These are phyloP conservation scores for Fusarium sp. DNA, from an alignment of 2,329 filamentous ascomycete species.

Conservation along the genomic window DNA sequence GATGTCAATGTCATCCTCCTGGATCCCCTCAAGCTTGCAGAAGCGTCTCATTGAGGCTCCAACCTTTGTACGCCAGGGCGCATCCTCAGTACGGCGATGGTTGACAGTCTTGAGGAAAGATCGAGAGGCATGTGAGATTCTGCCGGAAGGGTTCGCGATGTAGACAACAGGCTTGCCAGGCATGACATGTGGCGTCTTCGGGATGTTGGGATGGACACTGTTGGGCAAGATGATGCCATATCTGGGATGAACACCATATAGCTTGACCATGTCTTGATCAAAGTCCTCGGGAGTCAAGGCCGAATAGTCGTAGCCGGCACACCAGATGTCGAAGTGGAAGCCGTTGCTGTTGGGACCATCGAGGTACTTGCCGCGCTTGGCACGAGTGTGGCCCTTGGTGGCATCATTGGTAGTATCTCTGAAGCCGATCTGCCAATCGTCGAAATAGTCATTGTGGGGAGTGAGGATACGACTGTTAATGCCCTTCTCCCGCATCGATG, in stretches of 20 bases:
- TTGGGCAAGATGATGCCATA: conserved; percentile 64
- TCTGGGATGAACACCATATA: conserved; percentile 63
- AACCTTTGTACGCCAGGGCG: conserved; percentile 51
- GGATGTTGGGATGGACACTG: conserved; percentile 55
- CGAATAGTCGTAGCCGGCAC: conserved; percentile 65
- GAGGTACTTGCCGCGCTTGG: conserved; percentile 65
- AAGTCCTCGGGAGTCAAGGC: conserved; percentile 62
- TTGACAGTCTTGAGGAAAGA: conserved; percentile 53
- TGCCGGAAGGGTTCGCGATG: conserved; percentile 59
- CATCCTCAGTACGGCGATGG: conserved; percentile 49
- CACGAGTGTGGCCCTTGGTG: conserved; percentile 63
- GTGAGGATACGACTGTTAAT: conserved; percentile 66
- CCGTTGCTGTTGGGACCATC: conserved; percentile 65
- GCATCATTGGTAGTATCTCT: conserved; percentile 69
- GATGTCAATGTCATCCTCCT: conserved; percentile 49
- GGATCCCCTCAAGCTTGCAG: conserved; percentile 52
- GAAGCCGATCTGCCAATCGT: conserved; percentile 69
- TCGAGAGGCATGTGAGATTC: conserved; percentile 62
- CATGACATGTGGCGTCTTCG: conserved; percentile 54
- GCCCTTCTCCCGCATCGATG: conserved; percentile 56
- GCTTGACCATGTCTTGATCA: conserved; percentile 62
- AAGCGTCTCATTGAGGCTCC: conserved; percentile 51
- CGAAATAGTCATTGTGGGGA: conserved; percentile 61
- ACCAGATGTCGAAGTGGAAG: conserved; percentile 66
- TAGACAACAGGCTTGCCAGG: conserved; percentile 63